Percentiles rank a stretch among this genome's conserved stretches.
Evolutionary conservation across 495 filamentous ascomycete species (phyloP).

Genomic region (Lasiosphaeris hirsuta): DNA sequence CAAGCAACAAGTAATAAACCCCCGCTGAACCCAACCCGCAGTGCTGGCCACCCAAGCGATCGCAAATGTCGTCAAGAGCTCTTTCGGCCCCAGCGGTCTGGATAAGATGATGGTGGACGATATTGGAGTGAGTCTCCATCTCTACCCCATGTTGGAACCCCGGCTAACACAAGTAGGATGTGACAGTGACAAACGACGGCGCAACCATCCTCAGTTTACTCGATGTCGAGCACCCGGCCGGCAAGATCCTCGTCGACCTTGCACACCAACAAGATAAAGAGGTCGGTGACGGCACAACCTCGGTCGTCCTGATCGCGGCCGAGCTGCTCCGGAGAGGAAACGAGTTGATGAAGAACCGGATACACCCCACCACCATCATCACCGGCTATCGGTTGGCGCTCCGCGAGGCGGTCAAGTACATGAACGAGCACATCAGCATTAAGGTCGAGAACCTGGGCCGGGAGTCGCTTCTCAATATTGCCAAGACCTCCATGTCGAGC

Average conservation of each 20-base stretch:
- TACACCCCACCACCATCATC: conserved; percentile 99
- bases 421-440: conserved; percentile 95
- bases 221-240: conserved; percentile 95
- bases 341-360: conserved; percentile 98
- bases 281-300: conserved; percentile 96
- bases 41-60: conserved; percentile 95
- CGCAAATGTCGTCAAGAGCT: conserved; percentile 97
- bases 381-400: conserved; percentile 95
- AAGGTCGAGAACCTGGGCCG: conserved; percentile 88
- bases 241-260: conserved; percentile 96
- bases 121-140: conserved; percentile 68
- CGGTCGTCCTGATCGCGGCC: conserved; percentile 93
- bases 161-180: conserved; percentile 60
- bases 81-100: conserved; percentile 92
- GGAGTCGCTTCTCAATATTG: conserved; percentile 89
- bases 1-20: conserved; percentile 20
- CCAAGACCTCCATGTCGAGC: conserved; percentile 98
- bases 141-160: conserved; percentile 12
- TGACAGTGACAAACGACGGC: conserved; percentile 98
- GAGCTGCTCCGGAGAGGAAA: conserved; percentile 93
- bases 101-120: conserved; percentile 99
- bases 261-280: conserved; percentile 99
- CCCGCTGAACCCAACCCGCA: conserved; percentile 32
- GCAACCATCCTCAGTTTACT: conserved; percentile 93
- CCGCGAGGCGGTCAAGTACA: conserved; percentile 95